Evolutionary conservation across 2,329 filamentous ascomycete species (phyloP).

Genomic region (Colletotrichum sp.): DNA sequence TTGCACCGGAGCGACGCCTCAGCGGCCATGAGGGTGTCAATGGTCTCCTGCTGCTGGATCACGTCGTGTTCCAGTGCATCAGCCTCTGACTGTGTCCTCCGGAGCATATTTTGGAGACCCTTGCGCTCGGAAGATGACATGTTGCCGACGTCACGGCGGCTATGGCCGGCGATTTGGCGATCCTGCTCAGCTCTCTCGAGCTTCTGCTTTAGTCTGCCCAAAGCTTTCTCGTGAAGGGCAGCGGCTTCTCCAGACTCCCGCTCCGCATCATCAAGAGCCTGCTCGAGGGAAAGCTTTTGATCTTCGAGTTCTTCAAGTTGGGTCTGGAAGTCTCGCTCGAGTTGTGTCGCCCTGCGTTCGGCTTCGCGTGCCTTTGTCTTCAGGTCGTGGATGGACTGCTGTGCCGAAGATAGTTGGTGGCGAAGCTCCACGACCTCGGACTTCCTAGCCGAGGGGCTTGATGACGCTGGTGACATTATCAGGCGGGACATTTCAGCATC

Average conservation of each 20-base stretch:
- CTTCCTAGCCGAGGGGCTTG: conserved; percentile 57
- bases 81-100: conserved; percentile 66
- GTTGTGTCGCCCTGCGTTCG: conserved; percentile 48
- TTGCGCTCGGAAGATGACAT: conserved; percentile 44
- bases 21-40: conserved; percentile 61
- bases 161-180: conserved; percentile 36
- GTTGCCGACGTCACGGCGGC: conserved; percentile 29
- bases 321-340: conserved; percentile 53
- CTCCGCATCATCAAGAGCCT: conserved; percentile 61
- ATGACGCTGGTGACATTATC: conserved; percentile 48
- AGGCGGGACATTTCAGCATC: conserved; percentile 64
- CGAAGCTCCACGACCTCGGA: conserved; percentile 65
- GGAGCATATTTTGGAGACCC: conserved; percentile 65
- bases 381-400: conserved; percentile 63
- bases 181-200: conserved; percentile 57
- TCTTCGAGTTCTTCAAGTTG: conserved; percentile 65
- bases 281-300: conserved; percentile 62
- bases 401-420: conserved; percentile 64
- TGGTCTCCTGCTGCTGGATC: conserved; percentile 69
- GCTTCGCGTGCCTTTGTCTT: conserved; percentile 55
- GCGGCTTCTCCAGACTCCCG: conserved; percentile 54
- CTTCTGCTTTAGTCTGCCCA: conserved; percentile 52
- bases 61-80: conserved; percentile 77
- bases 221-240: conserved; percentile 45
- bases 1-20: conserved; percentile 69